Conservation (phyloP, 257 asterid species). For the Plantago elongata region DNA sequence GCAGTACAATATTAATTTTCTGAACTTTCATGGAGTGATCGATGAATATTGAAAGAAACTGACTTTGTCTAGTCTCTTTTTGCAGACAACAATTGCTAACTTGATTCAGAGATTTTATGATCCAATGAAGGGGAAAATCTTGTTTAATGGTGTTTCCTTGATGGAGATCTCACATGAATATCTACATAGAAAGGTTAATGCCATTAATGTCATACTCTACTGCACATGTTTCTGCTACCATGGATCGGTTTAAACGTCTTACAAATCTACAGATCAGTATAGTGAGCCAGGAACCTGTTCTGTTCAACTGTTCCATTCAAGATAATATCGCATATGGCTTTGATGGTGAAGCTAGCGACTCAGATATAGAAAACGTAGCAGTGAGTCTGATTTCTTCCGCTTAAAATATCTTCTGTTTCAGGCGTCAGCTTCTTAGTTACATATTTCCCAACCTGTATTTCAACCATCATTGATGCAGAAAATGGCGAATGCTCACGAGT, state of each 20-base stretch:
- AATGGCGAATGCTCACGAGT: slow-evolving; percentile 72
- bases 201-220: neutral
- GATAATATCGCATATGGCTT: slow-evolving; percentile 81
- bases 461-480: slow-evolving; percentile 30
- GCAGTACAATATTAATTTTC: neutral
- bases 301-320: slow-evolving; percentile 72
- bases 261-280: slow-evolving; percentile 45
- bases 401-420: neutral
- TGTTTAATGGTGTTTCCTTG: slow-evolving; percentile 54
- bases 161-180: slow-evolving; percentile 51
- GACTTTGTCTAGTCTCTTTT: no score
- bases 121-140: slow-evolving; percentile 47
- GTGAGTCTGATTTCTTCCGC: slow-evolving; percentile 29
- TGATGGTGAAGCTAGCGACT: slow-evolving; percentile 58
- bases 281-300: slow-evolving; percentile 73
- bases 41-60: no score
- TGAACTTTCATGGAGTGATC: neutral
- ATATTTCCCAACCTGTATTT: neutral
- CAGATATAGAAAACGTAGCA: slow-evolving; percentile 54
- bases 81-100: slow-evolving; percentile 69
- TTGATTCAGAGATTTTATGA: slow-evolving; percentile 65
- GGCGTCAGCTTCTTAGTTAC: neutral
- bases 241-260: neutral
- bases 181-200: slow-evolving; percentile 52
- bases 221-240: neutral